Evolutionary conservation across 1,284 basidiomycete species (phyloP).

Genomic region (Boletus semigastroideus): DNA sequence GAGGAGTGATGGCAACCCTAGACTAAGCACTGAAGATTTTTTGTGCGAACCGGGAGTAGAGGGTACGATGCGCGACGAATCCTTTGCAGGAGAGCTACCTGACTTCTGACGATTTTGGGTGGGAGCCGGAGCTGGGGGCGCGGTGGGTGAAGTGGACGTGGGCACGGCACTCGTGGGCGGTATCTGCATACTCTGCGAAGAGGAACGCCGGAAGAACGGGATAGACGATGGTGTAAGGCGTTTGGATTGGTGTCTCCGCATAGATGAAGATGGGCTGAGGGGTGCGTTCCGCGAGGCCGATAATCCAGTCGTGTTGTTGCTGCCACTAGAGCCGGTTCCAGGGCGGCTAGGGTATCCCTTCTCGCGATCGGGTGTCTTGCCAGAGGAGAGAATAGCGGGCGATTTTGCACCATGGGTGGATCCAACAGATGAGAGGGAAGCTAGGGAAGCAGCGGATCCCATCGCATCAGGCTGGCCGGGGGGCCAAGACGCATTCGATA

Average conservation of each 20-base stretch:
- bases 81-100: constrained; percentile 51
- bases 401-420: constrained; percentile 52
- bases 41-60: constrained; percentile 62
- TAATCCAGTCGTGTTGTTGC: constrained; percentile 58
- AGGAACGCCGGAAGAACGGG: constrained; percentile 92
- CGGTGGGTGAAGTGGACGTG: constrained; percentile 54
- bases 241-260: constrained; percentile 66
- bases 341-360: constrained; percentile 54
- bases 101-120: constrained; percentile 42
- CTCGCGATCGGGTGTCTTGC: constrained; percentile 58
- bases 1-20: constrained; percentile 78
- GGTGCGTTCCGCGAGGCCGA: constrained; percentile 52
- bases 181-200: constrained; percentile 82
- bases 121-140: constrained; percentile 42
- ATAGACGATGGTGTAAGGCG: constrained; percentile 92
- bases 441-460: constrained; percentile 69
- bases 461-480: constrained; percentile 70
- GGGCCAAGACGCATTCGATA: constrained; percentile 57
- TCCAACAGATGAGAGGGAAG: constrained; percentile 69
- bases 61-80: constrained; percentile 51
- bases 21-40: constrained; percentile 73
- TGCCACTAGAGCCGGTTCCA: constrained; percentile 70
- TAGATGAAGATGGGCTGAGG: constrained; percentile 65
- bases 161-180: constrained; percentile 40
- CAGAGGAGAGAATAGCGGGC: constrained; percentile 31